These are phyloP conservation scores for Ceriops zippeliana DNA, from an alignment of 345 rosid genomes.

Conservation along the genomic window DNA sequence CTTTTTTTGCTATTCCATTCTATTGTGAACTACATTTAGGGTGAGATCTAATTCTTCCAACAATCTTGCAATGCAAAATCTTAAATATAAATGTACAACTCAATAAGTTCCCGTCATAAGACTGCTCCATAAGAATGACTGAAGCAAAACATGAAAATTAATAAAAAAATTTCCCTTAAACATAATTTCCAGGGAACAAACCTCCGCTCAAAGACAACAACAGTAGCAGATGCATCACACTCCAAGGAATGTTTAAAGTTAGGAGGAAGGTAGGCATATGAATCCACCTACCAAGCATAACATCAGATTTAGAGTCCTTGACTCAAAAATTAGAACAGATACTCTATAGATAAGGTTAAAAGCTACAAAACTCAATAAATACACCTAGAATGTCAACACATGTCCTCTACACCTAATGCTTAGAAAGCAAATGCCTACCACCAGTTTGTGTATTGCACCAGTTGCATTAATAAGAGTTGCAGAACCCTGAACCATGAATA, in stretches of 20 bases:
- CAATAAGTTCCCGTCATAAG: not conserved
- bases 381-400: not conserved
- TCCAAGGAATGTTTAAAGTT: constrained; percentile 56
- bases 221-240: constrained; percentile 57
- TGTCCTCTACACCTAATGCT: not conserved
- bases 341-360: constrained; percentile 1
- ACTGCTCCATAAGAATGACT: not conserved
- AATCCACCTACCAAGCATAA: constrained; percentile 56
- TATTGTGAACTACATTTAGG: no score
- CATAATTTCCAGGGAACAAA: constrained; percentile 18
- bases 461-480: constrained; percentile 48
- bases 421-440: constrained; percentile 37
- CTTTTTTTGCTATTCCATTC: no score
- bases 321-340: not conserved
- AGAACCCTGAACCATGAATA: constrained; percentile 73
- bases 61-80: no score
- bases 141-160: constrained; percentile 7
- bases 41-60: no score
- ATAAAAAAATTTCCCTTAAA: constrained; percentile 4
- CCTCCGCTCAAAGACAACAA: constrained; percentile 72
- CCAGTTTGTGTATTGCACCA: constrained; percentile 39
- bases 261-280: constrained; percentile 83
- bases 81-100: not conserved
- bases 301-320: constrained; percentile 11
- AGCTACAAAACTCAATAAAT: not conserved